Conservation (phyloP, 345 rosid species). For the Gossypium anomalum region DNA sequence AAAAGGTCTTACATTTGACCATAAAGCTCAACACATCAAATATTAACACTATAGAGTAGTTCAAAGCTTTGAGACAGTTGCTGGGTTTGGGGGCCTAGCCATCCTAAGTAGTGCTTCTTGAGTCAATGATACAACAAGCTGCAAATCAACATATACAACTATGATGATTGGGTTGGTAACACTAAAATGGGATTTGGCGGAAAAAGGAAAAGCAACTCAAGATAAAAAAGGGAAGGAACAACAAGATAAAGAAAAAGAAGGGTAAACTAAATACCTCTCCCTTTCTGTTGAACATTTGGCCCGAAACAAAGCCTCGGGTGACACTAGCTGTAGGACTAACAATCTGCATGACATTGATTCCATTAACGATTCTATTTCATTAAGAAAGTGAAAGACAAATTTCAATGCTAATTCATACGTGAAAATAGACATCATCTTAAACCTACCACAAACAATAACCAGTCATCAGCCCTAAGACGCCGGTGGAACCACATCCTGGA, state of each 20-base stretch:
- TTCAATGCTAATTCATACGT: not conserved
- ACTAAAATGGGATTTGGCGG: not conserved
- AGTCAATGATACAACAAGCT: conserved; percentile 67
- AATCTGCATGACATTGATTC: conserved; percentile 33
- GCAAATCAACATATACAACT: conserved; percentile 17
- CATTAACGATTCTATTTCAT: conserved; percentile 1
- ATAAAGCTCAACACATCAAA: not conserved
- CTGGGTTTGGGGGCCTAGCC: conserved; percentile 31
- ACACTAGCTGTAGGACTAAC: conserved; percentile 53
- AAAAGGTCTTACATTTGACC: not conserved
- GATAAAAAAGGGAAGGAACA: not conserved
- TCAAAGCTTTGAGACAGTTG: conserved; percentile 60
- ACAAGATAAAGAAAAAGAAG: not conserved
- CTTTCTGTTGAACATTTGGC: conserved; percentile 43
- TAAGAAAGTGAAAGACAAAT: not conserved
- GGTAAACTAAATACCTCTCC: not conserved
- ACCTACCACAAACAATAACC: conserved; percentile 81
- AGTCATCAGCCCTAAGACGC: conserved; percentile 81
- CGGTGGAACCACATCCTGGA: conserved; percentile 94
- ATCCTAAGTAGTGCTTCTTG: conserved; percentile 83
- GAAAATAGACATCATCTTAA: not conserved
- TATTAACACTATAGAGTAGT: not conserved
- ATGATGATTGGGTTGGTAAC: not conserved
- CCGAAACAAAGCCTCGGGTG: conserved; percentile 73
- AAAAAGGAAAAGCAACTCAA: not conserved